Evolutionary conservation across 257 asterid species (phyloP).

Genomic region (Lycium barbarum): DNA sequence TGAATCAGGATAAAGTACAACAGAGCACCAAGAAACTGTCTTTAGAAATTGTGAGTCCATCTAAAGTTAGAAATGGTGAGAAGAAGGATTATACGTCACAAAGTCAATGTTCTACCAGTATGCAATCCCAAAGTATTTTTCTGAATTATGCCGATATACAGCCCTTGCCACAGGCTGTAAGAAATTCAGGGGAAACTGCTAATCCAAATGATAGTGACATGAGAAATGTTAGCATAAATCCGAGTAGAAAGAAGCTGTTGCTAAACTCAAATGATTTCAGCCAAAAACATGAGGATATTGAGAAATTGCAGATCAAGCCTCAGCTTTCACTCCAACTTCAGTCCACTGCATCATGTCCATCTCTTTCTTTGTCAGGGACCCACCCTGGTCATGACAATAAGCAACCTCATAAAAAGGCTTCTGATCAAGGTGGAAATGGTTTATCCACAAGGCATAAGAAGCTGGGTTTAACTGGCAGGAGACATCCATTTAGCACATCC

Average conservation of each 20-base stretch:
- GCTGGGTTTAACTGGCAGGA: conserved; percentile 47
- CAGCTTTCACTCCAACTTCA: conserved; percentile 29
- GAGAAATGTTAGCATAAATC: conserved; percentile 28
- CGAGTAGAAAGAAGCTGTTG: conserved; percentile 35
- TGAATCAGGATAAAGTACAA: conserved; percentile 33
- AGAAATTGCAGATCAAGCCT: conserved; percentile 35
- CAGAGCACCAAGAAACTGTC: conserved; percentile 45
- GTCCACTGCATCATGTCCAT: conserved; percentile 27
- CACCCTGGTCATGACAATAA: conserved; percentile 31
- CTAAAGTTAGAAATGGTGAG: conserved; percentile 40
- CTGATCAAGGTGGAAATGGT: conserved; percentile 37
- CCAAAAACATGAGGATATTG: conserved; percentile 36
- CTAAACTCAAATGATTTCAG: conserved; percentile 29
- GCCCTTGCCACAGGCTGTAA: conserved; percentile 32
- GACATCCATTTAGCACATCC: conserved; percentile 33
- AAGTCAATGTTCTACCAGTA: conserved; percentile 37
- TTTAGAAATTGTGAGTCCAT: conserved; percentile 44
- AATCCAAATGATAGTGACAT: conserved; percentile 23
- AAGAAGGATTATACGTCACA: conserved; percentile 33
- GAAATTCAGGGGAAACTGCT: conserved; percentile 32
- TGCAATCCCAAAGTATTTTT: conserved; percentile 34
- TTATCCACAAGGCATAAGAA: conserved; percentile 43
- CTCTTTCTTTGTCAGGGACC: conserved; percentile 13
- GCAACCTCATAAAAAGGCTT: conserved; percentile 33
- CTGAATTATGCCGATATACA: conserved; percentile 32